These are phyloP conservation scores for Chlamydomonas asymmetrica DNA, from an alignment of 139 green algal species.

Conservation along the genomic window DNA sequence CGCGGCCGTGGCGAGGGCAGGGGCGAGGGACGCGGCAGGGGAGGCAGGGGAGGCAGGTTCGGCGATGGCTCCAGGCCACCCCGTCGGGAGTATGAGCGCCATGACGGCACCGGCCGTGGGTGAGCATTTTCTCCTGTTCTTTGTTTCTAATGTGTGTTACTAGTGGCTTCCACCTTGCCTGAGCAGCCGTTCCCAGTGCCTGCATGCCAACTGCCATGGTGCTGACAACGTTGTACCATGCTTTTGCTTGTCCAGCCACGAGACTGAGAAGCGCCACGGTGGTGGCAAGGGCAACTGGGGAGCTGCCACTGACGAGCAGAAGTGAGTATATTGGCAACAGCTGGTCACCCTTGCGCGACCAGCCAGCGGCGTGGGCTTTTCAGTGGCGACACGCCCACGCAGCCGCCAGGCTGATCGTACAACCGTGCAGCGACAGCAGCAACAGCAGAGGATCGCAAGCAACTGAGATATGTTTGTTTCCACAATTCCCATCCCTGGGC, in stretches of 20 bases:
- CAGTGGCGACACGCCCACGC: too few species aligned
- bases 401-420: too few species aligned
- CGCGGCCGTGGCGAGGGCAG: constrained; percentile 38
- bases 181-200: background rate
- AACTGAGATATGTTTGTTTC: too few species aligned
- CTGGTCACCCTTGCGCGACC: too few species aligned
- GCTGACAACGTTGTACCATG: too few species aligned
- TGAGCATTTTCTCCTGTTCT: constrained; percentile 35
- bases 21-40: constrained; percentile 32
- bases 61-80: constrained; percentile 28
- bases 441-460: too few species aligned
- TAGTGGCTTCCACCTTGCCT: background rate
- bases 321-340: too few species aligned
- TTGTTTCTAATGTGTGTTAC: background rate
- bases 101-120: constrained; percentile 80
- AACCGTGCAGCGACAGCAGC: too few species aligned
- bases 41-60: constrained; percentile 30
- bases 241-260: constrained; percentile 69
- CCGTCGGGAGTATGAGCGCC: constrained; percentile 79
- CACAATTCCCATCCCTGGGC: too few species aligned
- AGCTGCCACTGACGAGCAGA: constrained; percentile 61
- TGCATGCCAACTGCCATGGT: too few species aligned
- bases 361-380: too few species aligned
- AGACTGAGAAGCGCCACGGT: constrained; percentile 80
- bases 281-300: constrained; percentile 83